phyloP scores from a whole-genome alignment of 2,329 filamentous ascomycete genomes.

The Colletotrichum tanaceti region DNA sequence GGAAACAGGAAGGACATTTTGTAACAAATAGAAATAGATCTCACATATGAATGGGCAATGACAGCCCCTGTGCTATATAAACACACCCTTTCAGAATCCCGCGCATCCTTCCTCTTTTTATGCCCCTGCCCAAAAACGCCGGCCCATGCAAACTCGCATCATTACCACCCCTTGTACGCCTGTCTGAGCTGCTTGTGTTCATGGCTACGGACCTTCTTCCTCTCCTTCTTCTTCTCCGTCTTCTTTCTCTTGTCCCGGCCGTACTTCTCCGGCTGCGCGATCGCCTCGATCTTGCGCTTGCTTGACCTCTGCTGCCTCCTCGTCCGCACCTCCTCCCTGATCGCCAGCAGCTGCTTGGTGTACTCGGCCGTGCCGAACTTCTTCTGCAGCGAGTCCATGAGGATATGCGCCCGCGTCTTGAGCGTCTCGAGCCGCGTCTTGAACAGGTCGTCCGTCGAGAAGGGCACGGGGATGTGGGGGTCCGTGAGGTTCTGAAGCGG shows the following conservation, averaged over 20 bases:
- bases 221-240: constrained; percentile 84
- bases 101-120: constrained; percentile 22
- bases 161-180: constrained; percentile 68
- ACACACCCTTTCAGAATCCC: constrained; percentile 26
- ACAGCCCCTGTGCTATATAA: constrained; percentile 36
- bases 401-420: constrained; percentile 77
- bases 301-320: constrained; percentile 78
- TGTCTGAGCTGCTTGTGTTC: constrained; percentile 79
- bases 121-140: constrained; percentile 33
- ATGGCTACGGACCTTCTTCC: constrained; percentile 80
- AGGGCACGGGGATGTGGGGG: constrained; percentile 76
- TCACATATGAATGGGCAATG: constrained; percentile 36
- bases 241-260: constrained; percentile 84
- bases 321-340: constrained; percentile 77
- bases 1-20: neutral
- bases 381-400: constrained; percentile 85
- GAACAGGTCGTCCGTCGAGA: constrained; percentile 77
- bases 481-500: constrained; percentile 87
- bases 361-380: constrained; percentile 85
- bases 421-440: constrained; percentile 76
- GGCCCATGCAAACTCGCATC: constrained; percentile 32
- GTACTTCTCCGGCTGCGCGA: constrained; percentile 82
- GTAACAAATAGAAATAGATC: constrained; percentile 29
- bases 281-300: constrained; percentile 91
- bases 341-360: constrained; percentile 76